phyloP scores from a whole-genome alignment of 257 asterid species.

The Prunella vulgaris region DNA sequence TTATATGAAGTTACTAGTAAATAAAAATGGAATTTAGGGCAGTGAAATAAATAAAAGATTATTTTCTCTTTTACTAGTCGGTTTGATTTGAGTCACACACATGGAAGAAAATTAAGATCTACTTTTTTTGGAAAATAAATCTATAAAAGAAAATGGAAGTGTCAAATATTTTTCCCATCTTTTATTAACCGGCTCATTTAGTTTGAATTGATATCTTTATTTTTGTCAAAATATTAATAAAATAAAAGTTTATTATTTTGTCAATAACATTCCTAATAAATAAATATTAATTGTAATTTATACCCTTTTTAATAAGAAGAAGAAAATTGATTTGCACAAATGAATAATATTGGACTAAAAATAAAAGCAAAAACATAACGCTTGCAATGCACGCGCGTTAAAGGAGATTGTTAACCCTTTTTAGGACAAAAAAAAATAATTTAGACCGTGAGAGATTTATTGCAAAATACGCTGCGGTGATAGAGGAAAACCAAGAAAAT shows the following conservation, averaged over 20 bases:
- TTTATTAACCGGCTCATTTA: no score
- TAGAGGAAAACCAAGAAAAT: conserved; percentile 32
- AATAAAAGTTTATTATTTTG: no score
- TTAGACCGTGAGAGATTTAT: conserved; percentile 33
- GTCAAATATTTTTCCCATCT: background rate
- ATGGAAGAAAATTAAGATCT: background rate
- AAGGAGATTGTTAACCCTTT: conserved; percentile 4
- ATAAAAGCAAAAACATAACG: background rate
- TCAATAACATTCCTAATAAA: no score
- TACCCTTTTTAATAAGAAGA: no score
- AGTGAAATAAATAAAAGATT: background rate
- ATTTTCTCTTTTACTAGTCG: background rate
- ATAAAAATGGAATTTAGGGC: background rate
- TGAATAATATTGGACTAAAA: no score
- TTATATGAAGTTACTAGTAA: background rate
- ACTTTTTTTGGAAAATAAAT: background rate
- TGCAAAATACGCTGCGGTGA: conserved; percentile 73
- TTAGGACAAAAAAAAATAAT: conserved; percentile 14
- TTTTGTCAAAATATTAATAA: no score
- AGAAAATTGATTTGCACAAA: no score
- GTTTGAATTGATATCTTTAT: no score
- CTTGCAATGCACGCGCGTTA: conserved; percentile 19
- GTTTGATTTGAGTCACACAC: background rate
- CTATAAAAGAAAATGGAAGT: background rate
- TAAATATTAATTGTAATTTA: no score